A percentile compares a stretch with the other conserved stretches of the same genome.
phyloP scores from a whole-genome alignment of 495 filamentous ascomycete species.

The Penicillium goetzii region DNA sequence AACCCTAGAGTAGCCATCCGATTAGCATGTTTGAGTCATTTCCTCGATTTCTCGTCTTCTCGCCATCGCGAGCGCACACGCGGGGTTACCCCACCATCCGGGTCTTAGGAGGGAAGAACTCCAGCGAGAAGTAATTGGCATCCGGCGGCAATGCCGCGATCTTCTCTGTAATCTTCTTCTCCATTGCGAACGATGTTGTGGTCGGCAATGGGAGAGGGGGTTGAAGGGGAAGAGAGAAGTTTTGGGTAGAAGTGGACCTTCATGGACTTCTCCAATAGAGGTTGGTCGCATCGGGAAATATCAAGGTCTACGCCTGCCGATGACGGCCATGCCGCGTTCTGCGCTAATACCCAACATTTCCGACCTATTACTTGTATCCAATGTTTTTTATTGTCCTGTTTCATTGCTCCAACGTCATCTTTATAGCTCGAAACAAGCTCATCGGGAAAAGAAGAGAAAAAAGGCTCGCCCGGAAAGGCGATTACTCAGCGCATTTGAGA shows the following conservation, averaged over 20 bases:
- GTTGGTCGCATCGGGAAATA: slow-evolving; percentile 28
- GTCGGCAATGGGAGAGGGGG: slow-evolving; percentile 25
- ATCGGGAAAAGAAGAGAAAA: slow-evolving; percentile 8
- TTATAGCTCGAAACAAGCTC: not conserved
- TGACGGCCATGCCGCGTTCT: slow-evolving; percentile 19
- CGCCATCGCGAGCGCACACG: slow-evolving; percentile 16
- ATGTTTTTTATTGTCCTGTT: not conserved
- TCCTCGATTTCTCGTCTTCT: not conserved
- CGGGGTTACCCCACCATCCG: slow-evolving; percentile 65
- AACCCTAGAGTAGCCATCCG: slow-evolving; percentile 57
- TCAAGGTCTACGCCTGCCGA: slow-evolving; percentile 28
- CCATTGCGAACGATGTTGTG: slow-evolving; percentile 44
- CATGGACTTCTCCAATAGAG: slow-evolving; percentile 25
- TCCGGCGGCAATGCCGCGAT: slow-evolving; percentile 85
- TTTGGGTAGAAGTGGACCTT: slow-evolving; percentile 35
- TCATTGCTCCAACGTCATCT: not conserved
- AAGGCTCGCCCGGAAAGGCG: slow-evolving; percentile 13
- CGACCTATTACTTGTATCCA: not conserved
- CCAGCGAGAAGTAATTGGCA: slow-evolving; percentile 89
- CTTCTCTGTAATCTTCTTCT: slow-evolving; percentile 91
- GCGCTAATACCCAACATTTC: slow-evolving; percentile 8
- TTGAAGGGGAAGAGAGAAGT: slow-evolving; percentile 23
- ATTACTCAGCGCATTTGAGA: slow-evolving; percentile 31
- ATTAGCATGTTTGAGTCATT: slow-evolving; percentile 24
- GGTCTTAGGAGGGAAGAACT: slow-evolving; percentile 99